Evolutionary conservation across 1,139 yeast genomes (phyloP).

Genomic region (Yamadazyma mexicana): DNA sequence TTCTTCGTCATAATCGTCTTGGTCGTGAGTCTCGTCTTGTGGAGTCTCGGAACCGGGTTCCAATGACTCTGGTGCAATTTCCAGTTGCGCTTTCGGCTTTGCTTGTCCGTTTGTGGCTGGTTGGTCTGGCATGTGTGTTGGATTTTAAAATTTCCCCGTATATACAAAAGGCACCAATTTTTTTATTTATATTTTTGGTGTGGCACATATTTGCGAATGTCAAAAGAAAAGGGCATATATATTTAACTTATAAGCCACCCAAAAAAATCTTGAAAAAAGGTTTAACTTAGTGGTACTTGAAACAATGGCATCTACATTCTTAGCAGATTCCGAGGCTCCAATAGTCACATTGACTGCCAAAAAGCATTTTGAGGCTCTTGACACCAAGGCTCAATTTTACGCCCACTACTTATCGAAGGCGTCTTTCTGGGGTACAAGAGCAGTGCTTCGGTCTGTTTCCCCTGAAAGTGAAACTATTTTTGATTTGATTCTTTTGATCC

Average conservation of each 20-base stretch:
- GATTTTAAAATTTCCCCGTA: not conserved
- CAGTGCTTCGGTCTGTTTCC: slow-evolving; percentile 79
- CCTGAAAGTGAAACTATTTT: slow-evolving; percentile 76
- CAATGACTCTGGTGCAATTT: not conserved
- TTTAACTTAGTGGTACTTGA: too few species aligned
- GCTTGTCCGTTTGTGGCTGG: too few species aligned
- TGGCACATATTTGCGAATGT: not conserved
- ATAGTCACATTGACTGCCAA: slow-evolving; percentile 43
- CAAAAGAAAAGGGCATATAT: too few species aligned
- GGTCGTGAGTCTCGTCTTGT: too few species aligned
- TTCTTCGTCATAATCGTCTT: slow-evolving; percentile 48
- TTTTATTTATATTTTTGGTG: not conserved
- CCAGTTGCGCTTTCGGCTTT: not conserved
- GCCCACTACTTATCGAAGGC: slow-evolving; percentile 86
- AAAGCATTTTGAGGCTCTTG: slow-evolving; percentile 43
- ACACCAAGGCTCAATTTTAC: slow-evolving; percentile 49
- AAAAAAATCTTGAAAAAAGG: too few species aligned
- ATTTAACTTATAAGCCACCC: too few species aligned
- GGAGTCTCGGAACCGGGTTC: too few species aligned
- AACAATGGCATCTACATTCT: slow-evolving; percentile 21
- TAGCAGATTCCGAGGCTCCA: slow-evolving; percentile 47
- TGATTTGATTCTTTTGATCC: slow-evolving; percentile 64
- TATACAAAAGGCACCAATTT: not conserved
- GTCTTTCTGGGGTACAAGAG: slow-evolving; percentile 79
- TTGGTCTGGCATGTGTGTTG: not conserved